phyloP scores from a whole-genome alignment of 78 protist genomes.

The Dictyostelium capitatum region DNA sequence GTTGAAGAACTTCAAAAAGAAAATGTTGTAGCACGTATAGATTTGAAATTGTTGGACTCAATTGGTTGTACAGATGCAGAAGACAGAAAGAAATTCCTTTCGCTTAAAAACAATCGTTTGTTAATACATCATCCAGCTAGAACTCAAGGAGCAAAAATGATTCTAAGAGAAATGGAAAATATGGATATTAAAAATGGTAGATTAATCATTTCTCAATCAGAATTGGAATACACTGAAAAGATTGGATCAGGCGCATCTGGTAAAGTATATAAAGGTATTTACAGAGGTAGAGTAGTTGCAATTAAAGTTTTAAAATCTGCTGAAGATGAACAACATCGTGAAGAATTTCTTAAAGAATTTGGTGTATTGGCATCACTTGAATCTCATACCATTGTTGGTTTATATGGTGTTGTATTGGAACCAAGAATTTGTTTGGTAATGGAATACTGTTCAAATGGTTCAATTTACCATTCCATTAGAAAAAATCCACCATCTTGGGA shows the following conservation, averaged over 20 bases:
- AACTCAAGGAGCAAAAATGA: slow-evolving; percentile 50
- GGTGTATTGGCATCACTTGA: slow-evolving; percentile 62
- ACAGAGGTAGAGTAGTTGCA: slow-evolving; percentile 82
- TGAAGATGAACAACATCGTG: slow-evolving; percentile 61
- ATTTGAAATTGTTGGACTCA: slow-evolving; percentile 30
- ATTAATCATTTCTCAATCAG: slow-evolving; percentile 63
- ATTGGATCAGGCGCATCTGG: slow-evolving; percentile 83
- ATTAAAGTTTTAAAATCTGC: slow-evolving; percentile 78
- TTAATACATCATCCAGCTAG: slow-evolving; percentile 37
- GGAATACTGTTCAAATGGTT: slow-evolving; percentile 81
- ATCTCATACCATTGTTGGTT: slow-evolving; percentile 47
- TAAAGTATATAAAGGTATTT: slow-evolving; percentile 81
- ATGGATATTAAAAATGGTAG: slow-evolving; percentile 78
- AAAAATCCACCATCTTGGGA: slow-evolving; percentile 65
- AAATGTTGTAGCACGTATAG: slow-evolving; percentile 35
- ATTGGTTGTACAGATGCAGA: slow-evolving; percentile 65
- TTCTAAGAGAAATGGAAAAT: slow-evolving; percentile 67
- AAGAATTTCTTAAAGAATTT: slow-evolving; percentile 81
- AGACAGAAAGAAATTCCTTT: slow-evolving; percentile 10
- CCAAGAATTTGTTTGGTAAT: slow-evolving; percentile 82
- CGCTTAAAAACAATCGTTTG: slow-evolving; percentile 19
- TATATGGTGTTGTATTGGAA: slow-evolving; percentile 77
- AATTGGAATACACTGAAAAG: slow-evolving; percentile 78
- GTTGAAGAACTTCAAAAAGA: slow-evolving; percentile 49
- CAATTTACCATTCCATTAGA: slow-evolving; percentile 49